phyloP scores from a whole-genome alignment of 2,329 filamentous ascomycete species.

The Calonectria naviculata region DNA sequence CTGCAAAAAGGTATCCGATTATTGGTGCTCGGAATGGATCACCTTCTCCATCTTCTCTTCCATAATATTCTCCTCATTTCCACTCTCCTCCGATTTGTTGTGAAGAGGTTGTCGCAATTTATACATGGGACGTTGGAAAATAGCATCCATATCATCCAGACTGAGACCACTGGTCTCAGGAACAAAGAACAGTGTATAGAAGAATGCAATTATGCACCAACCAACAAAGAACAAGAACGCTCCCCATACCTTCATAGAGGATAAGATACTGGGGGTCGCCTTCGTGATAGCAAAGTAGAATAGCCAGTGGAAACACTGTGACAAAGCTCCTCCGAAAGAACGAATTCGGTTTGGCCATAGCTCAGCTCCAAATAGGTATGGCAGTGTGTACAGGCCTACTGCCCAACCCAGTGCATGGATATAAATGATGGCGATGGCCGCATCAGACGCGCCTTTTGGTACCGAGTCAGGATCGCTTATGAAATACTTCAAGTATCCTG shows the following conservation, averaged over 20 bases:
- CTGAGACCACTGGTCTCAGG: conserved; percentile 50
- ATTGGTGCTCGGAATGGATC: neutral
- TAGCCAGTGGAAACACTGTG: conserved; percentile 43
- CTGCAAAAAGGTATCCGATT: neutral
- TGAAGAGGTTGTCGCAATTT: neutral
- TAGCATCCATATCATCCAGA: conserved; percentile 49
- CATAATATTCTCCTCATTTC: neutral
- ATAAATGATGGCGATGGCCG: conserved; percentile 26
- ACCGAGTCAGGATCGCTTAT: neutral
- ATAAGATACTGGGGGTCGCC: conserved; percentile 47
- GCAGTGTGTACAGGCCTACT: conserved; percentile 30
- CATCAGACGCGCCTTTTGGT: neutral
- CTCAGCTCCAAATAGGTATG: conserved; percentile 47
- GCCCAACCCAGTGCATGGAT: conserved; percentile 31
- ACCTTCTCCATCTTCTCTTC: neutral
- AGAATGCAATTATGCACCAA: conserved; percentile 47
- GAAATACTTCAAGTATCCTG: neutral
- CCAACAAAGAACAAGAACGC: conserved; percentile 50
- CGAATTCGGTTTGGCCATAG: conserved; percentile 58
- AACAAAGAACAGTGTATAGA: conserved; percentile 51
- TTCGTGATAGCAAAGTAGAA: conserved; percentile 52
- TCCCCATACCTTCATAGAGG: conserved; percentile 50
- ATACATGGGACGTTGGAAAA: conserved; percentile 43
- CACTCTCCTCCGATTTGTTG: neutral
- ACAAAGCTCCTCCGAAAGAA: conserved; percentile 53